phyloP scores from a whole-genome alignment of 495 filamentous ascomycete genomes.

The Lasiosphaeris hirsuta region DNA sequence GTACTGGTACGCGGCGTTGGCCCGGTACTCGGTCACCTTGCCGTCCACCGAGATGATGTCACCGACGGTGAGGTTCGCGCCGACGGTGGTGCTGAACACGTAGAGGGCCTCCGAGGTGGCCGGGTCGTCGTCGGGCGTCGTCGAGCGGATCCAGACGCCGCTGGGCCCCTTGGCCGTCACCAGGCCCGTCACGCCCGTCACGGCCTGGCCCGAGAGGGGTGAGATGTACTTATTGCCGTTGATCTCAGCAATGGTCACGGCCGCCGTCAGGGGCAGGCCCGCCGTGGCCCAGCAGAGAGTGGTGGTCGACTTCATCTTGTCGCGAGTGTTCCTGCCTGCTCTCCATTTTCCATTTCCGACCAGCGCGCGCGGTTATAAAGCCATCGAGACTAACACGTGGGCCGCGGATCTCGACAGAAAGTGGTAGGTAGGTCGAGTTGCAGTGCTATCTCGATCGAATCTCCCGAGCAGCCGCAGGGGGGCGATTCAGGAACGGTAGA shows the following conservation, averaged over 20 bases:
- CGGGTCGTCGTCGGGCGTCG: slow-evolving; percentile 43
- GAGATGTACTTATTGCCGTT: slow-evolving; percentile 60
- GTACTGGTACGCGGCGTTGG: slow-evolving; percentile 47
- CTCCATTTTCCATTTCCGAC: background rate
- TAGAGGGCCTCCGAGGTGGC: slow-evolving; percentile 52
- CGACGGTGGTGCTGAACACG: slow-evolving; percentile 45
- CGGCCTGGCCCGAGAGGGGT: slow-evolving; percentile 45
- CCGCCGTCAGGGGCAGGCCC: slow-evolving; percentile 29
- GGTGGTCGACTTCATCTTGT: slow-evolving; percentile 20
- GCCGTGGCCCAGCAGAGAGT: slow-evolving; percentile 17
- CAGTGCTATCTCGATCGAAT: slow-evolving; percentile 7
- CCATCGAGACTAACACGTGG: background rate
- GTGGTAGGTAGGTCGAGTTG: background rate
- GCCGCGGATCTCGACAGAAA: background rate
- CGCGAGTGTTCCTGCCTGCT: background rate
- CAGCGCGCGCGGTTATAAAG: background rate
- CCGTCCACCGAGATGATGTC: slow-evolving; percentile 55
- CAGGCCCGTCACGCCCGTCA: slow-evolving; percentile 54
- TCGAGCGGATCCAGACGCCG: slow-evolving; percentile 57
- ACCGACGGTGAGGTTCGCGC: slow-evolving; percentile 45
- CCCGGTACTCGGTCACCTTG: slow-evolving; percentile 54
- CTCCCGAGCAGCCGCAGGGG: slow-evolving; percentile 3
- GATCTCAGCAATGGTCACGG: slow-evolving; percentile 57
- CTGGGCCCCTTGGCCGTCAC: slow-evolving; percentile 56
- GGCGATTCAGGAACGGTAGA: slow-evolving; percentile 4